A percentile compares a stretch with the other conserved stretches of the same genome.
Evolutionary conservation across 2,329 filamentous ascomycete species (phyloP).

Genomic region (Penicillium decumbens): DNA sequence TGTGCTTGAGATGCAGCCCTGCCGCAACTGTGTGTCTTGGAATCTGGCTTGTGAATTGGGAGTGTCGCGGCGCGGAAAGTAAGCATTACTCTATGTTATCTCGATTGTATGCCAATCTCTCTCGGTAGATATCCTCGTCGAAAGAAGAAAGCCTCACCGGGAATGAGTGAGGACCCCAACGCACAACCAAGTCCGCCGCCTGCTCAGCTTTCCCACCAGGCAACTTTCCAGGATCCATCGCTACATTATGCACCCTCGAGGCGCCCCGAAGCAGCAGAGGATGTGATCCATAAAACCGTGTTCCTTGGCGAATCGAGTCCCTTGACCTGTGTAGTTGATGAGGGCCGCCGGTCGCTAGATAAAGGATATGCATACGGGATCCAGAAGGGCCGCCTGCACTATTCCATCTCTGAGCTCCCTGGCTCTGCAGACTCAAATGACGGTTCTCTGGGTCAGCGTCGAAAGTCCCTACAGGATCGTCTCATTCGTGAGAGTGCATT

Average conservation of each 20-base stretch:
- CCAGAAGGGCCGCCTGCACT: conserved; percentile 37
- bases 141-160: conserved; percentile 14
- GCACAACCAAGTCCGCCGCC: neutral
- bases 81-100: conserved; percentile 16
- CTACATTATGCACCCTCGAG: conserved; percentile 8
- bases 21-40: conserved; percentile 39
- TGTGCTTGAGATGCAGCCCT: conserved; percentile 44
- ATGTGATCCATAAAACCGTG: conserved; percentile 29
- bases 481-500: conserved; percentile 43
- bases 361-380: conserved; percentile 30
- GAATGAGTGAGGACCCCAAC: neutral
- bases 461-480: conserved; percentile 33
- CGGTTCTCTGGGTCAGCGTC: conserved; percentile 21
- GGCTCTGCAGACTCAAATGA: conserved; percentile 15
- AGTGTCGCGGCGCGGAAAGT: conserved; percentile 44
- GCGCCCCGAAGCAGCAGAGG: conserved; percentile 1
- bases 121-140: conserved; percentile 19
- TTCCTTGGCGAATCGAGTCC: conserved; percentile 49
- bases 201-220: neutral
- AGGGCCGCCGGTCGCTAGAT: conserved; percentile 29
- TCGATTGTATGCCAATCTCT: neutral
- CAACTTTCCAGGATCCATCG: neutral
- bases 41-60: conserved; percentile 41
- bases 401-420: conserved; percentile 30
- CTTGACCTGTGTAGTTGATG: conserved; percentile 48